Conservation (phyloP, 1,284 basidiomycete genomes). For the Rugosomyces carneus region DNA sequence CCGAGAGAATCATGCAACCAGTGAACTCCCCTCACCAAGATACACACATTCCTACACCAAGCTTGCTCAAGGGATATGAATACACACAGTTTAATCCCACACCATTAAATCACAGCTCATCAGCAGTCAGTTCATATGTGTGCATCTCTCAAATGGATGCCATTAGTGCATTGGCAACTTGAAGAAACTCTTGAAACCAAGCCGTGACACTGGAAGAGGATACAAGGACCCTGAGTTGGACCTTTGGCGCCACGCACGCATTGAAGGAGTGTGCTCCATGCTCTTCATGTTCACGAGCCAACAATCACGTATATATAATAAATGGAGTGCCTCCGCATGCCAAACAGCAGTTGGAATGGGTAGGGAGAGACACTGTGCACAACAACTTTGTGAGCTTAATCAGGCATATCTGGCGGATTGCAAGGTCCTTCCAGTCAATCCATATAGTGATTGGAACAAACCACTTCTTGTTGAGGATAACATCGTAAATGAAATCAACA, state of each 20-base stretch:
- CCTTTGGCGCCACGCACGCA: constrained; percentile 13
- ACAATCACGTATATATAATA: constrained; percentile 18
- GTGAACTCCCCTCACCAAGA: too few species aligned
- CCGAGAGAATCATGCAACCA: too few species aligned
- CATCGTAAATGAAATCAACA: constrained; percentile 21
- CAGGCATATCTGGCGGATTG: constrained; percentile 20
- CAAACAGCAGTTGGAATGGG: constrained; percentile 21
- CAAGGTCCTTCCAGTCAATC: constrained; percentile 23
- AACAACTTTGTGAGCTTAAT: constrained; percentile 15
- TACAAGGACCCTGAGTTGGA: constrained; percentile 19
- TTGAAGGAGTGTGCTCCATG: constrained; percentile 24
- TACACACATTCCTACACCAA: too few species aligned
- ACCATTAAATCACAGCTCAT: too few species aligned
- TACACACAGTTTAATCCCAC: too few species aligned
- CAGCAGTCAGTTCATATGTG: too few species aligned
- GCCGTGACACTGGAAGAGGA: too few species aligned
- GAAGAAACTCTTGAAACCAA: too few species aligned
- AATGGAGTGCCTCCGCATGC: constrained; percentile 23
- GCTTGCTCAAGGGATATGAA: too few species aligned
- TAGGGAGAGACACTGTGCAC: constrained; percentile 20
- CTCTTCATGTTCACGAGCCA: constrained; percentile 21
- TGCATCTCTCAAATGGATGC: too few species aligned
- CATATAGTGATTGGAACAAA: constrained; percentile 25
- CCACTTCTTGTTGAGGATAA: constrained; percentile 24
- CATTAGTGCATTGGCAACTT: too few species aligned